Conservation (phyloP, 257 asterid species). For the Przewalskia tangutica region DNA sequence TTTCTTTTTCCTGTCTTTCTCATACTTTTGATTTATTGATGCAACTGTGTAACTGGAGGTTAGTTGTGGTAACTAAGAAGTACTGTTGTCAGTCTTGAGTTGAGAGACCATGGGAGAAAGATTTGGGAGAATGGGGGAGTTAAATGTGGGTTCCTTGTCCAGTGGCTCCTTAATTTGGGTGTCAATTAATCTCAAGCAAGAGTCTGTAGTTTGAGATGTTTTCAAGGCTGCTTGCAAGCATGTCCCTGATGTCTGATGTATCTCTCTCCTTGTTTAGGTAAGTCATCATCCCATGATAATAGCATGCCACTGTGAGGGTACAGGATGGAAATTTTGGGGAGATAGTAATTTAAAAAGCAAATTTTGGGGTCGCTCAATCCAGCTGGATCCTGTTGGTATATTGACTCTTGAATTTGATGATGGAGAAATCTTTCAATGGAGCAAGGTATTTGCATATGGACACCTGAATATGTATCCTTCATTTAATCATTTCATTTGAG, state of each 20-base stretch:
- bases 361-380: slow-evolving; percentile 99
- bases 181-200: not conserved
- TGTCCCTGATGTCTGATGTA: not conserved
- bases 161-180: not conserved
- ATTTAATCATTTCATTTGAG: not conserved
- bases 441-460: slow-evolving; percentile 47
- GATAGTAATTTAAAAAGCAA: slow-evolving; percentile 96
- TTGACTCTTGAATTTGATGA: slow-evolving; percentile 90
- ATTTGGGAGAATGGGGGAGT: not conserved
- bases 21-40: not conserved
- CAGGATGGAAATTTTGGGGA: slow-evolving; percentile 87
- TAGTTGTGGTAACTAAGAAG: not conserved
- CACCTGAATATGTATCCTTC: not conserved
- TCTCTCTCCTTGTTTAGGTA: slow-evolving; percentile 42
- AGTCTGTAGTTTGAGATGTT: not conserved
- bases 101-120: not conserved
- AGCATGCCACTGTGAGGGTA: slow-evolving; percentile 98
- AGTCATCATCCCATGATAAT: slow-evolving; percentile 97
- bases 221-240: not conserved
- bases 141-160: not conserved
- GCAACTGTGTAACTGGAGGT: not conserved
- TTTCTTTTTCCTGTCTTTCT: not conserved
- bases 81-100: not conserved
- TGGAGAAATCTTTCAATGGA: slow-evolving; percentile 94
- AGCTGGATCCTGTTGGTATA: slow-evolving; percentile 84